Evolutionary conservation across 140 eudicot genomes (phyloP), one percentile per base, ranked within the genome.

Genomic region (Erigeron philadelphicus): DNA sequence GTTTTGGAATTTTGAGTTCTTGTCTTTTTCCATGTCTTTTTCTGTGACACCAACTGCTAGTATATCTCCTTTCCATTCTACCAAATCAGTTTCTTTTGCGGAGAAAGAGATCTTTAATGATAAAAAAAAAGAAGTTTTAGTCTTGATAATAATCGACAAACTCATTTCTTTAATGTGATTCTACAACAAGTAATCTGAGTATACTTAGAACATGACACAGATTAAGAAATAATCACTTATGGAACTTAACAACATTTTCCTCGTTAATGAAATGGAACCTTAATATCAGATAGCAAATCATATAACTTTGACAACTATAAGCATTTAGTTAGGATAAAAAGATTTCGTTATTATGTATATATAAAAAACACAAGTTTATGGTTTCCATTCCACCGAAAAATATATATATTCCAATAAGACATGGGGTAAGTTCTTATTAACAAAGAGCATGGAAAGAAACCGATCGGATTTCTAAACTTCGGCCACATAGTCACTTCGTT

Each of bases 31-130:
- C 87, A 84, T 64, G 81, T 89, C 95, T 75, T 84, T 82, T 66
- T 89, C 95, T 13, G 92, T 78, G 58, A 86, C 93, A 62, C 96
- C 98, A 1, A 93, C 88, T 1, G 98, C 98, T 25, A 93, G 98
- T 43, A 89, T 78, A 71, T 89, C 98, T 56, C 96, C 98, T 76
- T 84, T 93, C 98, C 98, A 93, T 84, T 86, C 96, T 40, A 80
- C 64, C 78, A 83, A 81, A 75, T 88, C 85, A 45, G 82, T 71
- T 67, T 88, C 98, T 89, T 93, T 89, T 15, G 91, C 95, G 46
- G 90, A 80, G 72, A 93, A 83, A 5, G 84, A 79, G 64, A 93
- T 87, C 98, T 92, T 70, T 40, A 41, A 67, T 45, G n/a, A 46
- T 68, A 68, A 58, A 53, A 66, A 65, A 64, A 73, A 13, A 61